Evolutionary conservation across 345 rosid species (phyloP), one percentile per base, ranked within the genome.

Genomic region (Aquilaria yunnanensis): DNA sequence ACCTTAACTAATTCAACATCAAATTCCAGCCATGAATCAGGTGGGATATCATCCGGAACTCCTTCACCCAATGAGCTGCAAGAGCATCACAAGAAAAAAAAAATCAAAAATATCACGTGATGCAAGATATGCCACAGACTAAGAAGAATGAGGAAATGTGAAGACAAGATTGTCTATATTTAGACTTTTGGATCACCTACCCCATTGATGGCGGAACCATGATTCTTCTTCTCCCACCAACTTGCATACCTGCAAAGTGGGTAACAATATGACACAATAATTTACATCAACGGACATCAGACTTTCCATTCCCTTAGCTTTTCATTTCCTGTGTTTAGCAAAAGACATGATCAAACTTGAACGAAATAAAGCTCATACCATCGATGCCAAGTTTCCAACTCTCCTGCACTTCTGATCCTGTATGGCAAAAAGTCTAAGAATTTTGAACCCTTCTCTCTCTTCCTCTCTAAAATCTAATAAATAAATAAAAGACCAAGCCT

Each of bases 181-280:
- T 67, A 31, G 41, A 51, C 45, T 13, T 12, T 41, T 33, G 32
- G 9, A 55, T 47, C 54, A 60, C 73, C 72, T 84, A 92, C 98
- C 97, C 86, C 74, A 87, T 74, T 5, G 86, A 75, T 9, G 98
- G 97, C 1, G 96, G 97, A 67, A 90, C 73, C 0, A 74, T 75
- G 14, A 93, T 75, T 73, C 94, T 84, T 74, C 98, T 82, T 68
- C 80, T 93, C 67, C 80, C 94, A 53, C 97, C 98, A 66, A 81
- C 77, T 61, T 79, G 84, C 98, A 93, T 93, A 52, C 97, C 96
- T 90, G 77, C 43, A 69, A 4, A 11, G 57, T n/a, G 2, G 12
- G 29, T 58, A n/a, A 41, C 13, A 31, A 33, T 10, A 23, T 23
- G 23, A 23, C 14, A 54, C 51, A 30, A 60, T 58, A 32, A 13